Conservation (phyloP, 331 rosid genomes). For the Acacia concinna region DNA sequence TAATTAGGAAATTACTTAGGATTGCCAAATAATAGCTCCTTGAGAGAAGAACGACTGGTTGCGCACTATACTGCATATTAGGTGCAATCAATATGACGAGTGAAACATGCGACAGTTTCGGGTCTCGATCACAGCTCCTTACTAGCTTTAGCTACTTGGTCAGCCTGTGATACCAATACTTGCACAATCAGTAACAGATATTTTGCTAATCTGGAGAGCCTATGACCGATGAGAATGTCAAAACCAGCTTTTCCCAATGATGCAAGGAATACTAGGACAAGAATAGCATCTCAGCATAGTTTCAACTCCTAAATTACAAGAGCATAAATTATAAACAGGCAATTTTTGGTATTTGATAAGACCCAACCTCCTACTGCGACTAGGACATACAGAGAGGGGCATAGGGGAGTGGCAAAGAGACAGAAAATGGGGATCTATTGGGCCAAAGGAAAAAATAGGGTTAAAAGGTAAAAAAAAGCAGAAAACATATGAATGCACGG, state of each 20-base stretch:
- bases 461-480: not conserved
- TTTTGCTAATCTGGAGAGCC: constrained; percentile 49
- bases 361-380: not conserved
- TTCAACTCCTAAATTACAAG: constrained; percentile 65
- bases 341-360: not conserved
- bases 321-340: constrained; percentile 7
- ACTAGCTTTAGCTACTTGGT: constrained; percentile 42
- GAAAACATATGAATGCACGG: not conserved
- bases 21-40: no score
- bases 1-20: no score
- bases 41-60: no score
- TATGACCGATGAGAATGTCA: constrained; percentile 61
- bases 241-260: constrained; percentile 83
- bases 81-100: no score
- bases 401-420: not conserved
- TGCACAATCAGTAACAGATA: constrained; percentile 75
- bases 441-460: not conserved
- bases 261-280: constrained; percentile 79
- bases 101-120: no score
- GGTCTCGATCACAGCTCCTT: no score
- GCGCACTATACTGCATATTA: no score
- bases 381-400: not conserved
- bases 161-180: constrained; percentile 60
- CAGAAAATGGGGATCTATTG: not conserved
- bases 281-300: constrained; percentile 60